Conservation (phyloP, 1,284 basidiomycete genomes). For the Moesziomyces parantarcticus region DNA sequence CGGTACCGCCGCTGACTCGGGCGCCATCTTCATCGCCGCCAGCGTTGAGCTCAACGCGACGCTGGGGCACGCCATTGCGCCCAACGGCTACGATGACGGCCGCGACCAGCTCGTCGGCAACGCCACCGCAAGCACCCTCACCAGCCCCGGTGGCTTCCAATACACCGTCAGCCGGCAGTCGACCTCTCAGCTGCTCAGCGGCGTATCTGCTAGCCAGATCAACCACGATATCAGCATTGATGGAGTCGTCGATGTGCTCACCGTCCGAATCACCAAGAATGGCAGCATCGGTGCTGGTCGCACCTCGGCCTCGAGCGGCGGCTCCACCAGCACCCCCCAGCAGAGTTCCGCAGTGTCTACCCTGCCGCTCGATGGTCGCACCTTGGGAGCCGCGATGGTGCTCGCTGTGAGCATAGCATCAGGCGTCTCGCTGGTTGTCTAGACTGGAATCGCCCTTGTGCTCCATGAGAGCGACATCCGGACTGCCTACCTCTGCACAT, state of each 20-base stretch:
- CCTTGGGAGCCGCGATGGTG: not conserved
- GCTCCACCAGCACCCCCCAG: constrained; percentile 26
- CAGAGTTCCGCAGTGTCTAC: constrained; percentile 4
- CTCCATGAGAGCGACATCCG: not conserved
- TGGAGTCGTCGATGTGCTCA: constrained; percentile 56
- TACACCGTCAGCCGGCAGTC: constrained; percentile 50
- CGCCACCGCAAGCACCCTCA: constrained; percentile 52
- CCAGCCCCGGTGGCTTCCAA: constrained; percentile 46
- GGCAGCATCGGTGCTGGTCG: constrained; percentile 43
- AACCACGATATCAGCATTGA: constrained; percentile 64
- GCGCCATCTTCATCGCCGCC: constrained; percentile 63
- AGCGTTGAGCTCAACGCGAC: constrained; percentile 53
- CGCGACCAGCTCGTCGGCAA: constrained; percentile 60
- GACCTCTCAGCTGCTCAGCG: constrained; percentile 36
- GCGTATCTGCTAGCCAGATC: constrained; percentile 45
- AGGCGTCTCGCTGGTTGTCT: not conserved
- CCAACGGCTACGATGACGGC: constrained; percentile 63
- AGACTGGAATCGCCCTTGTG: not conserved
- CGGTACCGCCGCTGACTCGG: constrained; percentile 50
- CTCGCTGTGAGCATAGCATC: not conserved
- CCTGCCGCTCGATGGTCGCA: not conserved
- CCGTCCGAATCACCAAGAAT: constrained; percentile 55
- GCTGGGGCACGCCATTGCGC: constrained; percentile 55
- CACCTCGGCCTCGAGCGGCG: constrained; percentile 1
- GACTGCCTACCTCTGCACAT: too few relatives aligned